Percentiles rank a stretch among this genome's conserved stretches.
These are phyloP conservation scores for Pholiota adiposa DNA, from an alignment of 1,284 basidiomycete species.

Conservation along the genomic window DNA sequence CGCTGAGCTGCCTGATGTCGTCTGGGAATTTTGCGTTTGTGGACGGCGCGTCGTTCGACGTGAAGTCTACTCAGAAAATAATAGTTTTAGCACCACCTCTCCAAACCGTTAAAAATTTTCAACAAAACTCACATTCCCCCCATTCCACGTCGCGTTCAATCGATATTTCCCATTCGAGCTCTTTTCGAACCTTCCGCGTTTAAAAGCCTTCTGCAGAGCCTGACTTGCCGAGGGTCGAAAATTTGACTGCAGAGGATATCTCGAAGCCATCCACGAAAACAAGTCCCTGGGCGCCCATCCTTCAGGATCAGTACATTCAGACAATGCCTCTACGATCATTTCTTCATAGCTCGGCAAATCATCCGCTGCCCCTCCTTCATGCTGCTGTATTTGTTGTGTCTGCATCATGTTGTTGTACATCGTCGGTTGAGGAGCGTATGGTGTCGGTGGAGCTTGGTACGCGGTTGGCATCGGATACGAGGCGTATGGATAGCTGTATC, in stretches of 20 bases:
- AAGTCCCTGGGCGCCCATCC: constrained; percentile 80
- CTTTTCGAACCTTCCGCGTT: constrained; percentile 77
- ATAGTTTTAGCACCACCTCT: background rate
- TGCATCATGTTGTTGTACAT: constrained; percentile 25
- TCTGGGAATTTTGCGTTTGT: constrained; percentile 53
- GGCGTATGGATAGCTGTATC: constrained; percentile 51
- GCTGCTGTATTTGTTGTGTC: constrained; percentile 33
- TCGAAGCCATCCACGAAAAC: constrained; percentile 78
- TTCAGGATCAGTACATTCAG: constrained; percentile 63
- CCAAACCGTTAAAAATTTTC: background rate
- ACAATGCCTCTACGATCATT: constrained; percentile 81
- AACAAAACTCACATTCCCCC: constrained; percentile 65
- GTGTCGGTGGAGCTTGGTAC: constrained; percentile 29
- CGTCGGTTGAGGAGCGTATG: constrained; percentile 39
- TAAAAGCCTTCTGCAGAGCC: constrained; percentile 81
- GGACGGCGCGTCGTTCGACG: constrained; percentile 70
- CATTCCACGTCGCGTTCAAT: constrained; percentile 75
- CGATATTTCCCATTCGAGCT: constrained; percentile 70
- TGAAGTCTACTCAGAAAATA: constrained; percentile 50
- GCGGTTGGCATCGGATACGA: constrained; percentile 38
- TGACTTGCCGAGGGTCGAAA: constrained; percentile 84
- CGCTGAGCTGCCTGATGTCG: constrained; percentile 34
- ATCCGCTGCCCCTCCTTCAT: constrained; percentile 43
- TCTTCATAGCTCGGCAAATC: constrained; percentile 85
- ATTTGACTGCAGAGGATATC: constrained; percentile 83